Base-by-base conservation (phyloP, 1,139 yeast genomes). In the Eremothecium sinecaudum region DNA sequence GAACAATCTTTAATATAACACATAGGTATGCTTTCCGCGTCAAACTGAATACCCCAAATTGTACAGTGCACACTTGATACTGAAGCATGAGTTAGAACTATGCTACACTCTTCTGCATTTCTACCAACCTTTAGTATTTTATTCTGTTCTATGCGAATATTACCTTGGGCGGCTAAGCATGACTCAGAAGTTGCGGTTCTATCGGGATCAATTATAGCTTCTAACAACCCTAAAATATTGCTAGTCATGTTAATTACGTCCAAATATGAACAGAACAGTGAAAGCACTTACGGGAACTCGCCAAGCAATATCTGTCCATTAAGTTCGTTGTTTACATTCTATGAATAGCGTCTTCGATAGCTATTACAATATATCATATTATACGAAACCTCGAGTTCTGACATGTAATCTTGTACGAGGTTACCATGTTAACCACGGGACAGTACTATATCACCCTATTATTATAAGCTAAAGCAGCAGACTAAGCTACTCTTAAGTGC, bases 1-100 rank as follows among this genome's bases (percentile, higher is more conserved):
- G 82, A 73, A 1, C 53, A 39, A 44, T 75, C 81, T 40, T 64
- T 65, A 13, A 77, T 44, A 45, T 75, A 76, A n/a, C 67, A 63
- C 41, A 72, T 46, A 0, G 76, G 73, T 1, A 62, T 47, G 4
- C 67, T 61, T 4, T 58, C 53, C 0, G 63, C 62, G 45, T 75
- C 80, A 46, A 76, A 76, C 29, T 65, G 52, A 2, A 69, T 61
- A 0, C 61, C 55, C 74, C 77, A 73, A 7, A 73, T 43, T 10
- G 57, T 45, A 37, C 69, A 70, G 45, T 73, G 79, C 1, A 52
- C 38, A 9, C 58, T 51, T 1, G 76, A 71, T 2, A 70, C 54
- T 2, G 63, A 54, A 1, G 57, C 53, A 30, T 64, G 58, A 4
- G 45, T 36, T 8, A 60, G 35, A 2, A 53, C 46, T 5, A 63